phyloP scores from a whole-genome alignment of 768 basidiomycete species.

The Panaeolus cyanescens region DNA sequence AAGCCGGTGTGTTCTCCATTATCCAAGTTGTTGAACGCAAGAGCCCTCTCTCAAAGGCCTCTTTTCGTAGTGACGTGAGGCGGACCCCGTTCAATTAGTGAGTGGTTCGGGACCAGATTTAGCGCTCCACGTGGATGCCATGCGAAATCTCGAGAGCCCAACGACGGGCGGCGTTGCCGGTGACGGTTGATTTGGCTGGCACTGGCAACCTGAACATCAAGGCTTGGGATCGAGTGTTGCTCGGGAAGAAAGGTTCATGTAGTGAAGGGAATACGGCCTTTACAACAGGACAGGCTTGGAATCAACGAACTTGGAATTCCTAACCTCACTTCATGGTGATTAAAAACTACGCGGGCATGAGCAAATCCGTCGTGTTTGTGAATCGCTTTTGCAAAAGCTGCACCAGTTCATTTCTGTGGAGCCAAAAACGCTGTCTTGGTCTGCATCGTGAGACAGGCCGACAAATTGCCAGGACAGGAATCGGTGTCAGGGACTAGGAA shows the following conservation, averaged over 20 bases:
- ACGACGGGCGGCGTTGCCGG: slow-evolving; percentile 14
- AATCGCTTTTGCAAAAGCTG: background rate
- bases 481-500: background rate
- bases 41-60: background rate
- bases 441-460: background rate
- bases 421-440: background rate
- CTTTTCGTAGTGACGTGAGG: background rate
- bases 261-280: slow-evolving; percentile 2
- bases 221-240: background rate
- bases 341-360: background rate
- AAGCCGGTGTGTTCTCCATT: background rate
- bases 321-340: background rate
- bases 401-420: background rate
- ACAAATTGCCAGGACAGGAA: background rate
- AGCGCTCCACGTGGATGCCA: slow-evolving; percentile 38
- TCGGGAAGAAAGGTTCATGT: background rate
- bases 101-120: background rate
- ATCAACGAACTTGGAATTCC: background rate
- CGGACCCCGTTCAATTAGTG: background rate
- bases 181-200: slow-evolving; percentile 9
- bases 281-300: background rate
- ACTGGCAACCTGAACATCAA: slow-evolving; percentile 5
- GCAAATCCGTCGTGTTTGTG: background rate
- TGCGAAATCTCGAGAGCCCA: slow-evolving; percentile 21
- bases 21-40: background rate